Evolutionary conservation across 495 filamentous ascomycete genomes (phyloP).

Genomic region (Lasiosphaeria ovina): DNA sequence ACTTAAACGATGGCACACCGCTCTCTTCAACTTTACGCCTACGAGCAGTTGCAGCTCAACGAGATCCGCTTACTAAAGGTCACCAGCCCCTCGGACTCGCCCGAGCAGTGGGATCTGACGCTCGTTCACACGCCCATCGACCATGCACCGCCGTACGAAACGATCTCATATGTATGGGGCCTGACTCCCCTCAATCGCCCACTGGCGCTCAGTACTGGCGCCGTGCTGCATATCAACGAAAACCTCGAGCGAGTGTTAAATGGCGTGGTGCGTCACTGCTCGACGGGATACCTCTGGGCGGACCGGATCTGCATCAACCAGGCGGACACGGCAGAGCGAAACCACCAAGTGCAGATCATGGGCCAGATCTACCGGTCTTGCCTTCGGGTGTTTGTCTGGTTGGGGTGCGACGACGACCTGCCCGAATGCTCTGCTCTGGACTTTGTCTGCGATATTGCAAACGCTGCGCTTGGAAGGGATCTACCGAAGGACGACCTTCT

Average conservation of each 20-base stretch:
- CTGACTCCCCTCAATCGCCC: background rate
- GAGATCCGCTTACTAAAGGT: background rate
- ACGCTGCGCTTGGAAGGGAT: background rate
- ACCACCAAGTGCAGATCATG: background rate
- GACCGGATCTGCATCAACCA: slow-evolving; percentile 1
- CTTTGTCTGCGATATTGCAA: slow-evolving; percentile 1
- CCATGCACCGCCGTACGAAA: background rate
- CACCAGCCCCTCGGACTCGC: background rate
- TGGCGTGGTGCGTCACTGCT: background rate
- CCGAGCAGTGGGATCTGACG: background rate
- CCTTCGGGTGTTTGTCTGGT: background rate
- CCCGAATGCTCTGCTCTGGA: background rate
- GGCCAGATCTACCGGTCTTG: background rate
- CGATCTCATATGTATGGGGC: background rate
- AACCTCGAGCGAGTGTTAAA: background rate
- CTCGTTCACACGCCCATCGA: background rate
- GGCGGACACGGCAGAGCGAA: background rate
- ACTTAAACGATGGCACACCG: background rate
- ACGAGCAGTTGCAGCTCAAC: background rate
- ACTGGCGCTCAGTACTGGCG: background rate
- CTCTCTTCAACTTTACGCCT: background rate
- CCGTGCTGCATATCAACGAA: background rate
- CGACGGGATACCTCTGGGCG: background rate
- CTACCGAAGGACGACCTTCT: background rate
- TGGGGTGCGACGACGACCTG: background rate